Evolutionary conservation across 768 basidiomycete species (phyloP), one percentile per base, ranked within the genome.

Genomic region (Xerocomellus dryophilus): DNA sequence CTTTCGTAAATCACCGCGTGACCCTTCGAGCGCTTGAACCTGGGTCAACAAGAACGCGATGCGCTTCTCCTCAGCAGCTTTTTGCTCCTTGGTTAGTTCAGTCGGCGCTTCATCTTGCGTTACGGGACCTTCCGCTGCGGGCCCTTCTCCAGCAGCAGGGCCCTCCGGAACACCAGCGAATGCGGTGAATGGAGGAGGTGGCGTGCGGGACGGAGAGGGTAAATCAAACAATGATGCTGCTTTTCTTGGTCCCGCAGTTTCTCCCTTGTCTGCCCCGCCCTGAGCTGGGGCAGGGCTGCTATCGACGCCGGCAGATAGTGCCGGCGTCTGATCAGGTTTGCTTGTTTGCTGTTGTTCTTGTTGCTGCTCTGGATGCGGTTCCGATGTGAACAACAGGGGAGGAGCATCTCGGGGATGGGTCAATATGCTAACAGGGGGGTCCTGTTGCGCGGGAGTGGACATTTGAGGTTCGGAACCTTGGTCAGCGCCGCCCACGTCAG

Each of bases 141-240:
- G 47, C 17, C 23, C 52, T 9, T 51, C 60, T 27, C 43, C 58
- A 44, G 42, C 52, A 41, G 46, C 50, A 43, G 17, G 4, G 14
- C 7, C 52, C 3, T 51, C 54, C 4, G 31, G 43, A 34, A 47
- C 51, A 15, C 58, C 60, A 14, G 18, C 54, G 10, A 65, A 54
- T 29, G 68, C 64, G 6, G 39, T 65, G 31, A 66, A 72, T 1
- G 69, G 59, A 12, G 69, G 69, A 5, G 70, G 69, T 8, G 68
- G 68, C 10, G 63, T 45, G 6, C 56, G 3, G 4, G 47, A 15
- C n/a, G 58, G 54, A 38, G 61, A 17, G 4, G 56, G 47, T 1
- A 61, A 0, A 20, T 61, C 53, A 12, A 60, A 14, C 14, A 51
- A 25, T 5, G 53, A 57, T 1, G 39, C 29, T 1, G 39, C 29